phyloP scores from a whole-genome alignment of 2,329 filamentous ascomycete genomes.

The Colletotrichum navitas region DNA sequence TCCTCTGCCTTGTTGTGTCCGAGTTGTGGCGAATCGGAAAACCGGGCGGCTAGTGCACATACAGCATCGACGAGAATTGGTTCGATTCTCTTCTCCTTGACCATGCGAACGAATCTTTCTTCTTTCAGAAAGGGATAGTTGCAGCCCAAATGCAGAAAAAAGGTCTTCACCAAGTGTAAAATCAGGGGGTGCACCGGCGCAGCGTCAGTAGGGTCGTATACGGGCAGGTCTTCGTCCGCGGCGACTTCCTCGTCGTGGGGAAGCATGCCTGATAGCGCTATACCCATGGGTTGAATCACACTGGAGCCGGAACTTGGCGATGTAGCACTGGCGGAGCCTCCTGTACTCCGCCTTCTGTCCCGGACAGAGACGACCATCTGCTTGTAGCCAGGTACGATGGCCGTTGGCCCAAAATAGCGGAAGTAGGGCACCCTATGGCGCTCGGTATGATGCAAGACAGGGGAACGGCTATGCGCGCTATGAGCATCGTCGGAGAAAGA shows the following conservation, averaged over 20 bases:
- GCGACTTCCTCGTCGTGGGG: constrained; percentile 56
- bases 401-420: constrained; percentile 89
- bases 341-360: constrained; percentile 71
- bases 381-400: constrained; percentile 92
- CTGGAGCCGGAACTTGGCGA: constrained; percentile 60
- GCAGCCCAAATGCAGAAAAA: constrained; percentile 85
- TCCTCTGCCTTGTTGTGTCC: constrained; percentile 61
- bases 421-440: constrained; percentile 86
- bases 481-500: constrained; percentile 58
- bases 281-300: constrained; percentile 27
- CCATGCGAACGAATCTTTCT: constrained; percentile 78
- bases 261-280: constrained; percentile 30
- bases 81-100: constrained; percentile 85
- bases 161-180: constrained; percentile 80
- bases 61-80: constrained; percentile 89
- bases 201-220: constrained; percentile 81
- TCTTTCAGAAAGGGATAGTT: constrained; percentile 87
- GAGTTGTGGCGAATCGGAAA: constrained; percentile 73
- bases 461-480: constrained; percentile 58
- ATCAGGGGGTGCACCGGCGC: constrained; percentile 81
- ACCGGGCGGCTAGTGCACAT: constrained; percentile 84
- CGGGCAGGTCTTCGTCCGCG: constrained; percentile 69
- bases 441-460: constrained; percentile 63
- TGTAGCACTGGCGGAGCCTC: constrained; percentile 67
- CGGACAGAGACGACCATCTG: constrained; percentile 88